Evolutionary conservation across 2,329 filamentous ascomycete genomes (phyloP), one percentile per base, ranked within the genome.

Genomic region (Penicillium sp.): DNA sequence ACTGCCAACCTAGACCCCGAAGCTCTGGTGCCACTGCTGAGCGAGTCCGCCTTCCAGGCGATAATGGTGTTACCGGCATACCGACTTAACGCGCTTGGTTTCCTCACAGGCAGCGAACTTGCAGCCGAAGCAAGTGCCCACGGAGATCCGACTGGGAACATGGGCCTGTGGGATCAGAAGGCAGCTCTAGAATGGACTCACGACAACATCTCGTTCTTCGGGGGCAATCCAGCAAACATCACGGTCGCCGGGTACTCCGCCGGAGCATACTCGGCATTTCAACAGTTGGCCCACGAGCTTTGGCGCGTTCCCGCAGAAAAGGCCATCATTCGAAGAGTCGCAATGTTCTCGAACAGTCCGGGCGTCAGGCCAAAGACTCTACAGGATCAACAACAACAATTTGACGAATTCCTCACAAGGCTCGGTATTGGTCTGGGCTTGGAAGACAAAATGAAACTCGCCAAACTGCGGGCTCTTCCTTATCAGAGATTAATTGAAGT

Each of bases 201-300:
- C 52, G 72, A 75, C 50, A 76, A 77, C 42, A 73, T 80, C 46
- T 67, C 56, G 30, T 70, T 70, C 37, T 78, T 80, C 51, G 74
- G 74, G 4, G 78, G 78, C 17, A 65, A 79, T 55, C 62, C 71
- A 1, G 62, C 63, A 1, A 79, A 79, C 47, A 78, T 80, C 44
- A 79, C 78, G 1, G 65, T 80, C 8, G 75, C 60, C 4, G 78
- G 79, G 1, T 81, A 81, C 55, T 79, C 76, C 2, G 79, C 79
- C 1, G 65, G 78, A 1, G 68, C 77, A 2, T 75, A 82, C 56
- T 77, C 74, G 3, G 69, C 75, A 0, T 81, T 80, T 55, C 75
- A 80, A 27, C 79, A 81, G 60, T 62, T 81, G 2, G 74, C 77
- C 3, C 77, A 80, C 51, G 79, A 82, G 55, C 67, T 80, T 5